Percentiles rank a stretch among this genome's conserved stretches.
Evolutionary conservation across 2,329 filamentous ascomycete species (phyloP).

Genomic region (Clonostachys rosea): DNA sequence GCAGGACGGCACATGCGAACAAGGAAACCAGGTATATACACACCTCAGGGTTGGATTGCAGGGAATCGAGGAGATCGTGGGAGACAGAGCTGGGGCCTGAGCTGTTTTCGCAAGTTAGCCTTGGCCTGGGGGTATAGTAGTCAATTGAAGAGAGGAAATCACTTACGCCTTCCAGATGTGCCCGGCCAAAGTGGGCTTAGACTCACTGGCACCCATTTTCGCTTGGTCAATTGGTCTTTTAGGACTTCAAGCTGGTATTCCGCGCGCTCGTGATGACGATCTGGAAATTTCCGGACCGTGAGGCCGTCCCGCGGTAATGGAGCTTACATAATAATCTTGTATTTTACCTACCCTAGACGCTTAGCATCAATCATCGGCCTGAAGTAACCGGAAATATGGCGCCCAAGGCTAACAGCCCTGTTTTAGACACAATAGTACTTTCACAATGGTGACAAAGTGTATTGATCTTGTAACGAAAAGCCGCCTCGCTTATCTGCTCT

Average conservation of each 20-base stretch:
- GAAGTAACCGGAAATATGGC: not conserved
- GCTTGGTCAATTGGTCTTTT: conserved; percentile 27
- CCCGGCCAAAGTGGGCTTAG: conserved; percentile 35
- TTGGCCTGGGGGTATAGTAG: not conserved
- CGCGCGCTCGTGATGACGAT: conserved; percentile 8
- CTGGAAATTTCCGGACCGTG: conserved; percentile 24
- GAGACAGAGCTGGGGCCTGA: conserved; percentile 57
- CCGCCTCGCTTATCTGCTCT: no score
- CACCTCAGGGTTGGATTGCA: conserved; percentile 86
- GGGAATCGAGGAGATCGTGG: conserved; percentile 73
- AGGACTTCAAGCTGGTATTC: conserved; percentile 4
- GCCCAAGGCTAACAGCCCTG: not conserved
- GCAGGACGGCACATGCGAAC: not conserved
- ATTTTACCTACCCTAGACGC: not conserved
- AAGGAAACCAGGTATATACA: conserved; percentile 8
- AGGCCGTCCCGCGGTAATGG: not conserved
- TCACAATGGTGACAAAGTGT: no score
- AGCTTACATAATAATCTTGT: conserved; percentile 1
- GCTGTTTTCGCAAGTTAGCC: conserved; percentile 18
- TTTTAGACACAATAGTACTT: no score
- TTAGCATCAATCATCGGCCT: not conserved
- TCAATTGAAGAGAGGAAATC: not conserved
- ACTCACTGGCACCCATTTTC: conserved; percentile 53
- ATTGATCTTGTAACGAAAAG: no score
- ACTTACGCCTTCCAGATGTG: conserved; percentile 53